These are phyloP conservation scores for Arthroderma sp. DNA, from an alignment of 2,329 filamentous ascomycete genomes.

Conservation along the genomic window DNA sequence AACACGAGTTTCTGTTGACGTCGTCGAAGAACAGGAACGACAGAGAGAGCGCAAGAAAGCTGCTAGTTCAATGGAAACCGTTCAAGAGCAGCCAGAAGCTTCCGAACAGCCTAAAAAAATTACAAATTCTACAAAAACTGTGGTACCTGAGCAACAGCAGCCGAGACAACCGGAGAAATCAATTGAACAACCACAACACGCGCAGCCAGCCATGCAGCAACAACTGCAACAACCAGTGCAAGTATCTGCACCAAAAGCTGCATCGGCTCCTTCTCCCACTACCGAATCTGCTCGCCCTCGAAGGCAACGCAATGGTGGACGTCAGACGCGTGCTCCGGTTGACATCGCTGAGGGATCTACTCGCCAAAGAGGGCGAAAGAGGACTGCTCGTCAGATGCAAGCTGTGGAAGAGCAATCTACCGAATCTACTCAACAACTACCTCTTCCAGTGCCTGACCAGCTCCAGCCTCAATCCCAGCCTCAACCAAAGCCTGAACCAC, in stretches of 20 bases:
- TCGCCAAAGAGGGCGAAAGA: slow-evolving; percentile 8
- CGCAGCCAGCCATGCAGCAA: no score
- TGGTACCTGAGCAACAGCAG: neutral
- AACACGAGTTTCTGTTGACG: slow-evolving; percentile 3
- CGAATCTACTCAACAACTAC: no score
- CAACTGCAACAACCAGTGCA: no score
- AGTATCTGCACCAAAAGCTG: neutral
- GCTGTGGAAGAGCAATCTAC: neutral
- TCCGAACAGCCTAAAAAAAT: neutral
- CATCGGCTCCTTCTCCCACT: slow-evolving; percentile 14
- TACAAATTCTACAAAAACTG: neutral
- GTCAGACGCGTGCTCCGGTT: slow-evolving; percentile 4
- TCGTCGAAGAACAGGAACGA: slow-evolving; percentile 11
- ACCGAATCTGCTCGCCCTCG: slow-evolving; percentile 19
- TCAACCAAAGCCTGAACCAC: no score
- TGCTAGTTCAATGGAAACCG: slow-evolving; percentile 1
- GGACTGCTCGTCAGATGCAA: slow-evolving; percentile 1
- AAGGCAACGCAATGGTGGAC: slow-evolving; percentile 22
- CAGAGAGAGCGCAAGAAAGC: slow-evolving; percentile 7
- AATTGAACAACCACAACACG: no score
- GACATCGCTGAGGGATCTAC: slow-evolving; percentile 8
- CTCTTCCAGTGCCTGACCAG: no score
- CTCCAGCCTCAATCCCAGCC: slow-evolving; percentile 1
- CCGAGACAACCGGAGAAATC: neutral
- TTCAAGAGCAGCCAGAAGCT: slow-evolving; percentile 1